These are phyloP conservation scores for Curvularia spicifera DNA, from an alignment of 2,329 filamentous ascomycete species.

Conservation along the genomic window DNA sequence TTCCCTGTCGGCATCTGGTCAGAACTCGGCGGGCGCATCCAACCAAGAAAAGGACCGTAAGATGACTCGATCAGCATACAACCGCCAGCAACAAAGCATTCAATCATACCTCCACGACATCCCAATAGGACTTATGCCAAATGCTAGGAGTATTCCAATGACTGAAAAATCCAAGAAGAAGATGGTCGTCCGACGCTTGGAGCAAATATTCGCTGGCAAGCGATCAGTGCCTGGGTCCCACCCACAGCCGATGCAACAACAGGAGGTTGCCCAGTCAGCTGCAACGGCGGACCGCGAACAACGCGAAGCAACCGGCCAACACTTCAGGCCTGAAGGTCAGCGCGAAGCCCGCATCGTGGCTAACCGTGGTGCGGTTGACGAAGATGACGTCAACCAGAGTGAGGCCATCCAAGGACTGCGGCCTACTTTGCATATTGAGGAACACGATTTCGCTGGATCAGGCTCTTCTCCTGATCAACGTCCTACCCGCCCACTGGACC, in stretches of 20 bases:
- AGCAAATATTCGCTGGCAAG: conserved; percentile 83
- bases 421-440: conserved; percentile 23
- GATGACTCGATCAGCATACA: conserved; percentile 43
- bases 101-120: conserved; percentile 76
- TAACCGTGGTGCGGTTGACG: conserved; percentile 23
- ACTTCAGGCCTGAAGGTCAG: conserved; percentile 48
- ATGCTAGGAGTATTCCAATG: conserved; percentile 60
- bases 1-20: conserved; percentile 62
- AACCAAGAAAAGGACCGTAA: conserved; percentile 37
- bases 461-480: conserved; percentile 68
- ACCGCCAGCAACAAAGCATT: conserved; percentile 59
- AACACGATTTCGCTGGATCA: conserved; percentile 40
- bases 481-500: conserved; percentile 75
- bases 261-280: conserved; percentile 64
- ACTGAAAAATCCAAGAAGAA: conserved; percentile 78
- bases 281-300: conserved; percentile 55
- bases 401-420: conserved; percentile 32
- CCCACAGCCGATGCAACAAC: conserved; percentile 61
- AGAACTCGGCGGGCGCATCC: conserved; percentile 51
- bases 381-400: conserved; percentile 17
- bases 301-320: conserved; percentile 50
- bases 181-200: conserved; percentile 75
- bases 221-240: conserved; percentile 53
- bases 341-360: conserved; percentile 57
- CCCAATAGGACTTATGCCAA: conserved; percentile 70